Percentiles rank a stretch among this genome's conserved stretches.
Conservation (phyloP, 345 rosid species). For the Aegle marmelos region DNA sequence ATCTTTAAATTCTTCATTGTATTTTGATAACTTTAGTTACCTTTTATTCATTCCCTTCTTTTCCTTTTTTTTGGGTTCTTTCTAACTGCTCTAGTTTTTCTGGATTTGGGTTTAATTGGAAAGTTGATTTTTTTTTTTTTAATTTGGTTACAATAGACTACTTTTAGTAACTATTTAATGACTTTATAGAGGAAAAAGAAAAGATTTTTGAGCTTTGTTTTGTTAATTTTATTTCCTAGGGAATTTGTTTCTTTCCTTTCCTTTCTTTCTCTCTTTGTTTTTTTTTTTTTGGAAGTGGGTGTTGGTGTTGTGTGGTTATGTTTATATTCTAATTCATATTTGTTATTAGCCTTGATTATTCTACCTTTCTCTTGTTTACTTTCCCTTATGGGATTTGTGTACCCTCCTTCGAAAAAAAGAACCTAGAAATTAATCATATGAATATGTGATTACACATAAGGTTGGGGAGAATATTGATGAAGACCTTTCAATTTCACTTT, state of each 20-base stretch:
- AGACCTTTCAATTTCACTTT: background rate
- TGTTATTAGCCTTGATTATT: background rate
- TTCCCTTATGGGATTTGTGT: background rate
- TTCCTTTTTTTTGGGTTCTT: background rate
- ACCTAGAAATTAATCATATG: background rate
- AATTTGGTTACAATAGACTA: background rate
- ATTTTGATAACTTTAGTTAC: background rate
- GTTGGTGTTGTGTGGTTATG: constrained; percentile 1
- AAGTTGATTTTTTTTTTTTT: background rate
- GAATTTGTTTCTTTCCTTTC: background rate
- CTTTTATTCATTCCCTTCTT: background rate
- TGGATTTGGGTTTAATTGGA: background rate
- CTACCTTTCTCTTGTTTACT: background rate
- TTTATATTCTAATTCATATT: constrained; percentile 1
- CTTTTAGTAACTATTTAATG: background rate
- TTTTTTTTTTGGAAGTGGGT: background rate
- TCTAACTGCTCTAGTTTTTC: background rate
- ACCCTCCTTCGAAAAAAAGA: background rate
- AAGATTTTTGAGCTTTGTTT: background rate
- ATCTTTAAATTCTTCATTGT: background rate
- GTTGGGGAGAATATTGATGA: background rate
- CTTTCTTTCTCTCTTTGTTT: too few relatives aligned
- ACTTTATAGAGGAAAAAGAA: background rate
- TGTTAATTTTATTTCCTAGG: background rate
- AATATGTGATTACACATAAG: background rate